These are phyloP conservation scores for Lagenaria siceraria DNA, from an alignment of 306 rosid species.

Conservation along the genomic window DNA sequence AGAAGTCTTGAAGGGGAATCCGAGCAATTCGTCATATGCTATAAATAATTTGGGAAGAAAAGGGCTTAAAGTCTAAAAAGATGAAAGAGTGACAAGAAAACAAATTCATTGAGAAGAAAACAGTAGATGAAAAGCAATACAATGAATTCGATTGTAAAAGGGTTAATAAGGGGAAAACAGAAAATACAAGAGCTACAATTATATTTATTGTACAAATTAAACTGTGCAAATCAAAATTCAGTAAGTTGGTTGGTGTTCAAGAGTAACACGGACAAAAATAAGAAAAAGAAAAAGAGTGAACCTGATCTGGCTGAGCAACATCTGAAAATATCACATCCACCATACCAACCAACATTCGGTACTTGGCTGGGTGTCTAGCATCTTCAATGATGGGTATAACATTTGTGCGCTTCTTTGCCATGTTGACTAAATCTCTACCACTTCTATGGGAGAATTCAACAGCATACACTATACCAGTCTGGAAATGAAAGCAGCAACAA, in stretches of 20 bases:
- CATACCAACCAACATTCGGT: slow-evolving; percentile 90
- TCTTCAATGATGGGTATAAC: slow-evolving; percentile 87
- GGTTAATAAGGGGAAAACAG: background rate
- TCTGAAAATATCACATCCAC: slow-evolving; percentile 98
- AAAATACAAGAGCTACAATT: background rate
- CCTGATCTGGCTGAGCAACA: slow-evolving; percentile 99
- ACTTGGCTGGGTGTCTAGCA: slow-evolving; percentile 91
- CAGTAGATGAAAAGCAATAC: background rate
- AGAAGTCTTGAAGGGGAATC: slow-evolving; percentile 37
- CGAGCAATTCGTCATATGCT: slow-evolving; percentile 29
- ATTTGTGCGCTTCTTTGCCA: slow-evolving; percentile 92
- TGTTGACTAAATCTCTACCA: slow-evolving; percentile 90
- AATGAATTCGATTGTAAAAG: background rate
- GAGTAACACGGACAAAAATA: background rate
- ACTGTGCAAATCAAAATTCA: background rate
- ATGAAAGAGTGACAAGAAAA: background rate
- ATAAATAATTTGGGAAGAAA: background rate
- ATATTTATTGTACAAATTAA: too few relatives aligned
- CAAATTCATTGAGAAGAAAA: background rate
- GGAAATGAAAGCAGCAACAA: background rate
- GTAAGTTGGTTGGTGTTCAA: background rate
- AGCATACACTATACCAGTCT: slow-evolving; percentile 84
- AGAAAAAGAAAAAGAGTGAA: background rate
- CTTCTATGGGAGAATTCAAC: slow-evolving; percentile 94
- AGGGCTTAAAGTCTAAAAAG: background rate